Conservation (phyloP, 1,284 basidiomycete species). For the Schizophyllum amplum region DNA sequence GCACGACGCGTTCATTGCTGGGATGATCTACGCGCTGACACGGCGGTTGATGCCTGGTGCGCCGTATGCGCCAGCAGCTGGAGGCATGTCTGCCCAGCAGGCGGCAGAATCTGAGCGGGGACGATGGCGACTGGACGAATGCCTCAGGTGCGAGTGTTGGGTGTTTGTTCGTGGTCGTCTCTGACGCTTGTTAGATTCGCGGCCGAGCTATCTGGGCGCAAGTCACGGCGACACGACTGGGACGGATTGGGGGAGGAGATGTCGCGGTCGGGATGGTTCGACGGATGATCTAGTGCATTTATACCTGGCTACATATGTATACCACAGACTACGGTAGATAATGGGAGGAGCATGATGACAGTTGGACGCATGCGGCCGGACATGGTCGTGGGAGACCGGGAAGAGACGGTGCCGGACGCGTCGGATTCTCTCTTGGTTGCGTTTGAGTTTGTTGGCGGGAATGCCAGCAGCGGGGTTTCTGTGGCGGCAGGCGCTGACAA, state of each 20-base stretch:
- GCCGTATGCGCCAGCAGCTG: slow-evolving; percentile 58
- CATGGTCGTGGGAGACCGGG: too few relatives aligned
- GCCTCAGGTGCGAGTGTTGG: slow-evolving; percentile 45
- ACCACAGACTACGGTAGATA: neutral
- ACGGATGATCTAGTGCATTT: slow-evolving; percentile 18
- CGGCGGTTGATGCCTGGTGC: slow-evolving; percentile 57
- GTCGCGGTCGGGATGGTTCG: slow-evolving; percentile 63
- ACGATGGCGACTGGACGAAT: slow-evolving; percentile 69
- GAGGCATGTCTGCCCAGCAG: slow-evolving; percentile 20
- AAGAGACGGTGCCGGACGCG: too few relatives aligned
- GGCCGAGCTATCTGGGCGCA: slow-evolving; percentile 67
- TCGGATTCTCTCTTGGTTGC: too few relatives aligned
- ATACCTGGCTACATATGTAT: neutral
- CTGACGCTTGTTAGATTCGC: slow-evolving; percentile 45
- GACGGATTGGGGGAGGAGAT: slow-evolving; percentile 65
- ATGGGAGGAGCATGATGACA: too few relatives aligned
- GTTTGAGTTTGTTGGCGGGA: too few relatives aligned
- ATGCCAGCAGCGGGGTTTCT: too few relatives aligned
- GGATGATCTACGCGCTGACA: slow-evolving; percentile 72
- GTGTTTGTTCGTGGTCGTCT: neutral
- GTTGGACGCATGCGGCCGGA: too few relatives aligned
- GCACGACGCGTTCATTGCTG: slow-evolving; percentile 72
- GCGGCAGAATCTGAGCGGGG: slow-evolving; percentile 34
- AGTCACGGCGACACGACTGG: slow-evolving; percentile 52
- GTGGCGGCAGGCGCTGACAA: too few relatives aligned